Percentiles rank a stretch among this genome's conserved stretches.
Evolutionary conservation across 176 grass and related monocot species (phyloP).

Genomic region (Oryza brachyantha): DNA sequence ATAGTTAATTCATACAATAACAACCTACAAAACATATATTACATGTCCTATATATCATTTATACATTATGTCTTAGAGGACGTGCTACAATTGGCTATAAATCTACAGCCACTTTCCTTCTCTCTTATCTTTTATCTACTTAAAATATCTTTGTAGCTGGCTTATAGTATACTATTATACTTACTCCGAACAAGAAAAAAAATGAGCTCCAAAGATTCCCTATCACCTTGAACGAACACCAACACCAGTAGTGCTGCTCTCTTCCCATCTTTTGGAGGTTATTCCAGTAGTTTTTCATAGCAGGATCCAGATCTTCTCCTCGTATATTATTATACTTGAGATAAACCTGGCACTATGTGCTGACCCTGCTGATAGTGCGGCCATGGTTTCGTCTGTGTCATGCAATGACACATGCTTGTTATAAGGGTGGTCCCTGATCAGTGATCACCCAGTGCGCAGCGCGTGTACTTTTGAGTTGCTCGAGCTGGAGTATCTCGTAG

Average conservation of each 20-base stretch:
- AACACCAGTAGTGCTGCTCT: background rate
- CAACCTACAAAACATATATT: no score
- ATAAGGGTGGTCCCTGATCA: background rate
- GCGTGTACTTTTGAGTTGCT: background rate
- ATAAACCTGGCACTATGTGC: background rate
- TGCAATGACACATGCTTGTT: background rate
- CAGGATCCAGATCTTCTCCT: slow-evolving; percentile 32
- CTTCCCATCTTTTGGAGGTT: background rate
- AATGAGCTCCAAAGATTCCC: slow-evolving; percentile 30
- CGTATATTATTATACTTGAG: background rate
- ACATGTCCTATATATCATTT: no score
- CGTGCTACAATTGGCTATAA: no score
- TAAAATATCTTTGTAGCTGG: no score
- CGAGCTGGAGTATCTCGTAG: background rate
- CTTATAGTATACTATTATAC: no score
- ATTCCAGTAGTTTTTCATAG: background rate
- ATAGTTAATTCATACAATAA: no score
- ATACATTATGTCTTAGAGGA: no score
- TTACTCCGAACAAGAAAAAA: no score
- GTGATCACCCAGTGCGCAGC: background rate
- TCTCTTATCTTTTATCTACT: no score
- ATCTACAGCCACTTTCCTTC: no score
- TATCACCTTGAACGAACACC: slow-evolving; percentile 25
- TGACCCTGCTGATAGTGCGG: background rate
- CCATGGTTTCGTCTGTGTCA: background rate